These are phyloP conservation scores for Astrothelium macrocarpum DNA, from an alignment of 495 filamentous ascomycete species.

Conservation along the genomic window DNA sequence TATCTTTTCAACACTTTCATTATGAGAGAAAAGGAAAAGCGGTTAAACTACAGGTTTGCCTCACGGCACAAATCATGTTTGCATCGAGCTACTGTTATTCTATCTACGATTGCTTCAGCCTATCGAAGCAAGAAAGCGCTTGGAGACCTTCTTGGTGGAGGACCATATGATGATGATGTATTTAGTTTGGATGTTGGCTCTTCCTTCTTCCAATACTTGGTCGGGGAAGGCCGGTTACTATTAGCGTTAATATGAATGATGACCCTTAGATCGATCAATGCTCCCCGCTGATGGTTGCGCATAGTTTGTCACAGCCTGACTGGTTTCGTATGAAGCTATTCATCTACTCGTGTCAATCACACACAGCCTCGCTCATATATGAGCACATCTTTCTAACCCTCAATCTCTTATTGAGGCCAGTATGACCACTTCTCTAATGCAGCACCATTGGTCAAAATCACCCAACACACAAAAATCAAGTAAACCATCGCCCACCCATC, in stretches of 20 bases:
- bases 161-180: background rate
- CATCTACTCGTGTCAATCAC: background rate
- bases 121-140: background rate
- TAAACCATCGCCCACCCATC: background rate
- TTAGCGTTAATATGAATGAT: background rate
- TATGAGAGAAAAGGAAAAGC: background rate
- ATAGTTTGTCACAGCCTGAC: background rate
- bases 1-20: background rate
- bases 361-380: too few relatives aligned
- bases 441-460: too few relatives aligned
- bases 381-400: too few relatives aligned
- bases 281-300: background rate
- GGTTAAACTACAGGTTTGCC: constrained; percentile 2
- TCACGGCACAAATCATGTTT: background rate
- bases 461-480: too few relatives aligned
- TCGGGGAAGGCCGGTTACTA: background rate
- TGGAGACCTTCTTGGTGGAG: background rate
- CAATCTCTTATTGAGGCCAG: too few relatives aligned
- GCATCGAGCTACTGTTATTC: background rate
- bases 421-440: too few relatives aligned
- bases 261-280: background rate
- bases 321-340: background rate
- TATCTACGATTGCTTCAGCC: background rate
- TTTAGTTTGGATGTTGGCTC: background rate
- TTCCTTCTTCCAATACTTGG: background rate